Evolutionary conservation across 306 rosid genomes (phyloP).

Genomic region (Malus asiatica): DNA sequence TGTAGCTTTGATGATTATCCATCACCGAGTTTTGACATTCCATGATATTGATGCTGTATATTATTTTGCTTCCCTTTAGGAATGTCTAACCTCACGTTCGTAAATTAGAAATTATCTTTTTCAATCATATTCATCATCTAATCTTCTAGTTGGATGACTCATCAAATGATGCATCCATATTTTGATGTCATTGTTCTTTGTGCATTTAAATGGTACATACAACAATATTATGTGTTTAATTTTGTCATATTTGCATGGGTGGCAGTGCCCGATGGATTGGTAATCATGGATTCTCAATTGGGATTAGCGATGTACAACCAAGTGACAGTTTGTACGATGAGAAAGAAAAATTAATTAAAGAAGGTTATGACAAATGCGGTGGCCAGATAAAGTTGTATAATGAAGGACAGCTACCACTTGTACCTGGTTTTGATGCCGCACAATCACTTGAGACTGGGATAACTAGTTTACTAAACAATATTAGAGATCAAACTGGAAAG

Average conservation of each 20-base stretch:
- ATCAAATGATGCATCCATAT: background rate
- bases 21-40: background rate
- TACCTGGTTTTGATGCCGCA: slow-evolving; percentile 90
- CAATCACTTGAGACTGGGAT: slow-evolving; percentile 70
- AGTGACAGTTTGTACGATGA: slow-evolving; percentile 38
- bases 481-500: slow-evolving; percentile 66
- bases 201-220: slow-evolving; percentile 6
- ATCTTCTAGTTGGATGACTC: background rate
- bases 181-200: slow-evolving; percentile 5
- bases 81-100: background rate
- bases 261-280: slow-evolving; percentile 99
- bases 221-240: slow-evolving; percentile 11
- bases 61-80: background rate
- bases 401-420: slow-evolving; percentile 59
- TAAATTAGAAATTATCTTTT: background rate
- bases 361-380: slow-evolving; percentile 53
- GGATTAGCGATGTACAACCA: slow-evolving; percentile 94
- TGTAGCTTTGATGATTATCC: background rate
- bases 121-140: background rate
- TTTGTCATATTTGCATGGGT: slow-evolving; percentile 19
- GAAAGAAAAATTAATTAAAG: slow-evolving; percentile 50
- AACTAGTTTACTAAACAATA: slow-evolving; percentile 45
- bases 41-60: background rate
- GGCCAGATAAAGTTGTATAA: slow-evolving; percentile 45
- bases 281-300: slow-evolving; percentile 92